Conservation (phyloP, 345 rosid genomes). For the Heritiera littoralis region DNA sequence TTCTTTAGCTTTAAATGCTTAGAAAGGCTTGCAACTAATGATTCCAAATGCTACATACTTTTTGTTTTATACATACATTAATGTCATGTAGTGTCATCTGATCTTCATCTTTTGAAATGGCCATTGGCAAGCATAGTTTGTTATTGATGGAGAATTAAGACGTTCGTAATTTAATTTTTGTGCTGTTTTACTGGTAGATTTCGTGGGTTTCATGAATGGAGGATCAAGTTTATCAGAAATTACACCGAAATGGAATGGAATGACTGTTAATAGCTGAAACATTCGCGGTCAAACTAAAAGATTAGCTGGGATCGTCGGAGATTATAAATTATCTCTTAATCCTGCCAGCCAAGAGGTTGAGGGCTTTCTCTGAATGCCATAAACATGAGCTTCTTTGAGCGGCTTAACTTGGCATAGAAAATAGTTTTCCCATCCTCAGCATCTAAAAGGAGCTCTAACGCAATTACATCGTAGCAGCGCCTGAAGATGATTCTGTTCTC, state of each 20-base stretch:
- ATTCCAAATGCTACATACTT: too few species aligned
- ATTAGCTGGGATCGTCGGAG: conserved; percentile 48
- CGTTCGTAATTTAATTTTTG: neutral
- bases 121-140: neutral
- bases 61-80: neutral
- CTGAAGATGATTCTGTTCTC: too few species aligned
- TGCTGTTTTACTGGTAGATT: neutral
- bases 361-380: conserved; percentile 65
- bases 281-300: conserved; percentile 36
- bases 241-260: neutral
- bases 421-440: too few species aligned
- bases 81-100: neutral
- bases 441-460: too few species aligned
- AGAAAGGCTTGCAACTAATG: neutral
- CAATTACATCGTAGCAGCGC: too few species aligned
- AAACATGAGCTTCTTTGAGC: conserved; percentile 80
- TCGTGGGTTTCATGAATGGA: neutral
- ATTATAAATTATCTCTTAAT: conserved; percentile 51
- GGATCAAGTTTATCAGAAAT: neutral
- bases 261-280: conserved; percentile 26
- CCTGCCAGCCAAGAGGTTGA: conserved; percentile 65
- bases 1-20: neutral
- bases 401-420: conserved; percentile 86
- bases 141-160: neutral
- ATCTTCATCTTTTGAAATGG: neutral